A percentile compares a stretch with the other conserved stretches of the same genome.
These are phyloP conservation scores for Gomphus bonarii DNA, from an alignment of 1,284 basidiomycete species.

Conservation along the genomic window DNA sequence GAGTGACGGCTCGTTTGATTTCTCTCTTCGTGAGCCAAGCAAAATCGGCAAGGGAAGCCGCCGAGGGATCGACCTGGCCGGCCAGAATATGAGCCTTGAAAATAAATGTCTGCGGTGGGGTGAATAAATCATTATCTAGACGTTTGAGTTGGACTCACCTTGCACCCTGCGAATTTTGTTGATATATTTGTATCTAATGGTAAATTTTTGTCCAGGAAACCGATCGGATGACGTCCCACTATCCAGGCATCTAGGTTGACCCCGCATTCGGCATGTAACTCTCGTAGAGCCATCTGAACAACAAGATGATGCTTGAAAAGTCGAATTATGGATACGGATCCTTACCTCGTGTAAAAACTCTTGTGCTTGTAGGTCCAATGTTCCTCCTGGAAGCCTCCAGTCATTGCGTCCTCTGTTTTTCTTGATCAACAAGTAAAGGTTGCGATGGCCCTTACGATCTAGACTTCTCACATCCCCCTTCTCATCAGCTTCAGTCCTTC, in stretches of 20 bases:
- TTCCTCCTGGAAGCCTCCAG: slow-evolving; percentile 72
- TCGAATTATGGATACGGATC: slow-evolving; percentile 6
- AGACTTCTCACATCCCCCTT: slow-evolving; percentile 60
- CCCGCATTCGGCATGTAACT: slow-evolving; percentile 59
- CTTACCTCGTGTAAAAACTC: slow-evolving; percentile 64
- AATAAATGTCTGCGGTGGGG: slow-evolving; percentile 44
- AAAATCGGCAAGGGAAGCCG: slow-evolving; percentile 55
- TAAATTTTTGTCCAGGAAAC: slow-evolving; percentile 44
- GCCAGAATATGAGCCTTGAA: slow-evolving; percentile 78
- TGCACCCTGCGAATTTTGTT: background rate
- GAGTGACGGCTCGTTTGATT: slow-evolving; percentile 53
- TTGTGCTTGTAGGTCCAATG: slow-evolving; percentile 43
- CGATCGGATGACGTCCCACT: slow-evolving; percentile 65
- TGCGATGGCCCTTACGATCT: slow-evolving; percentile 75
- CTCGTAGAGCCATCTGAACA: slow-evolving; percentile 54
- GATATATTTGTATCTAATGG: slow-evolving; percentile 10
- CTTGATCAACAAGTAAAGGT: slow-evolving; percentile 69
- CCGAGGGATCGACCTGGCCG: slow-evolving; percentile 55
- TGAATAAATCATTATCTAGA: background rate
- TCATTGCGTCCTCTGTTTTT: slow-evolving; percentile 37
- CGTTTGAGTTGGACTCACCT: background rate
- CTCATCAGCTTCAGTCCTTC: slow-evolving; percentile 53
- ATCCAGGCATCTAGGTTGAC: slow-evolving; percentile 75
- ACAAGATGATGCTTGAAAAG: slow-evolving; percentile 5
- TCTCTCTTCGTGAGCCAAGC: slow-evolving; percentile 89